Base-by-base conservation (phyloP, 2,329 filamentous ascomycete species). In the Colletotrichum shisoi region DNA sequence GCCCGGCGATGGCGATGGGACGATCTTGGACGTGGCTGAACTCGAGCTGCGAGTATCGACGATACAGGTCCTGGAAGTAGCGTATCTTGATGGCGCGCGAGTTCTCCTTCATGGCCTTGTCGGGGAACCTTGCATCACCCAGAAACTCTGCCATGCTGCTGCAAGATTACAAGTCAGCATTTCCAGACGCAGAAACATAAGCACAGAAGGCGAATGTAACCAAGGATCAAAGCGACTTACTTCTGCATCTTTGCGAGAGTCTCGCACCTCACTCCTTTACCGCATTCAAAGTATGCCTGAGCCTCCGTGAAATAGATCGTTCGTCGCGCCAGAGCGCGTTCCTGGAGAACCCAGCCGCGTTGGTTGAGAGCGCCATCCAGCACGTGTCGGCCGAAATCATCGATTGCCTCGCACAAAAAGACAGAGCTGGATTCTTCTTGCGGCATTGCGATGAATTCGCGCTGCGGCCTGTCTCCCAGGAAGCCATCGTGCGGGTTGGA, bases 311-410 rank as follows among this genome's bases (percentile, higher is more conserved):
- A 82, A 44, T 75, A 77, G 9, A 81, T 75, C 0, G 75, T 78
- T 12, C 80, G 71, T 4, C 74, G 73, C 0, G 78, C 73, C 0
- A 81, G 68, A 0, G 72, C 74, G 8, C 74, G 72, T 61, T 81
- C 79, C 58, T 81, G 79, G 1, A 80, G 56, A 1, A 80, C 77
- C 79, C 79, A 81, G 0, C 74, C 79, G 0, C 79, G 71, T 3
- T 68, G 69, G 53, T 75, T 78, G 3, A 82, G 63, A 0, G 64
- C 12, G 0, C 75, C 70, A 0, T 76, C 46, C 0, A 74, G 66
- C 1, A 80, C 76, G 13, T 81, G 63, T 15, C 42, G 17, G 3
- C 70, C 48, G 64, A 80, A 80, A 63, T 79, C 71, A 53, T 79
- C 77, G 2, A 78, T 72, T 1, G 62, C n/a, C 6, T 72, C 53